Percentiles rank a stretch among this genome's conserved stretches.
phyloP scores from a whole-genome alignment of 441 rosid species.

The Rhodomyrtus psidioides region DNA sequence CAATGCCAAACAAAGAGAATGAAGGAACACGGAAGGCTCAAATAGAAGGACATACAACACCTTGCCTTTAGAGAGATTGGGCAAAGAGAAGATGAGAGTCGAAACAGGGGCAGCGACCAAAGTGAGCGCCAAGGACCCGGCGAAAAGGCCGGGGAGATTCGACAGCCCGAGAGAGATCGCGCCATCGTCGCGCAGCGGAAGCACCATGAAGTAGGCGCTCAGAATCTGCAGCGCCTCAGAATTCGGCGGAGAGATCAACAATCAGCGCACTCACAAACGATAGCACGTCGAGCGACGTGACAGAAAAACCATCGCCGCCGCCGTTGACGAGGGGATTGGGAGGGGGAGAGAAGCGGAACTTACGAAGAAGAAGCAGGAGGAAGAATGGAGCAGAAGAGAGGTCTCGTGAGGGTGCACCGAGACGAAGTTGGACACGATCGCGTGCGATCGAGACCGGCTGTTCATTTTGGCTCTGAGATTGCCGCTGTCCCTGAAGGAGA shows the following conservation, averaged over 20 bases:
- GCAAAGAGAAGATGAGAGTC: conserved; percentile 70
- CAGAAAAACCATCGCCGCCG: neutral
- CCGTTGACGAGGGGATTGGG: neutral
- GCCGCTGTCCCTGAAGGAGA: neutral
- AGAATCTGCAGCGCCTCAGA: conserved; percentile 33
- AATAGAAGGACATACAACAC: conserved; percentile 15
- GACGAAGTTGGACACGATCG: conserved; percentile 52
- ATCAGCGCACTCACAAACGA: neutral
- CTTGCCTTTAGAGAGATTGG: conserved; percentile 72
- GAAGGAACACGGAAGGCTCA: neutral
- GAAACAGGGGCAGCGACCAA: conserved; percentile 85
- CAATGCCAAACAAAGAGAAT: neutral
- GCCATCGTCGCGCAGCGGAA: conserved; percentile 85
- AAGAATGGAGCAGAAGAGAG: conserved; percentile 60
- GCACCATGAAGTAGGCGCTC: conserved; percentile 82
- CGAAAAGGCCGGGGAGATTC: conserved; percentile 62
- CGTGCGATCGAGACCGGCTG: conserved; percentile 26
- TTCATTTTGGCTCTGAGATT: neutral
- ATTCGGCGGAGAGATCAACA: neutral
- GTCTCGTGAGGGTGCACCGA: conserved; percentile 75
- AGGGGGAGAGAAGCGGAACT: neutral
- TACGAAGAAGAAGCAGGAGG: conserved; percentile 89
- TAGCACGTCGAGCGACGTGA: neutral
- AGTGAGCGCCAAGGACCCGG: conserved; percentile 74
- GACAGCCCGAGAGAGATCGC: conserved; percentile 80